phyloP scores from a whole-genome alignment of 495 filamentous ascomycete genomes.

The Penicillium steckii region DNA sequence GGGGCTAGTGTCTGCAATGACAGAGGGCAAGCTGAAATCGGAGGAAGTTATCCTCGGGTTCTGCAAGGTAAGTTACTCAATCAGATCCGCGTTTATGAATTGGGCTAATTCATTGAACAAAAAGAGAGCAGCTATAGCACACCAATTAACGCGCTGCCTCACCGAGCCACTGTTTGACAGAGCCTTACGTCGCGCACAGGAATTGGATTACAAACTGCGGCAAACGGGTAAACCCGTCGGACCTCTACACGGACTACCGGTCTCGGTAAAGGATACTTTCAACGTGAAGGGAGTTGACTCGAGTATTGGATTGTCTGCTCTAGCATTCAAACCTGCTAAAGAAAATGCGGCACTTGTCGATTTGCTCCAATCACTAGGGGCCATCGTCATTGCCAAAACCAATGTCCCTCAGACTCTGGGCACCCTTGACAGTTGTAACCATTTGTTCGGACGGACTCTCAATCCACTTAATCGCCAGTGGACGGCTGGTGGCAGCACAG shows the following conservation, averaged over 20 bases:
- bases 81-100: neutral
- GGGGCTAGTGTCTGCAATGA: conserved; percentile 47
- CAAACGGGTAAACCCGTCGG: conserved; percentile 52
- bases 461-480: conserved; percentile 60
- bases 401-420: conserved; percentile 57
- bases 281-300: conserved; percentile 57
- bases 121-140: conserved; percentile 57
- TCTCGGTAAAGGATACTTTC: conserved; percentile 67
- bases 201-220: conserved; percentile 55
- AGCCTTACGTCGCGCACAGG: conserved; percentile 56
- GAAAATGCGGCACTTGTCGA: conserved; percentile 42
- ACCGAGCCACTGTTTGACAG: conserved; percentile 65
- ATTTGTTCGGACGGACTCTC: conserved; percentile 57
- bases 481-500: conserved; percentile 61
- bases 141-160: conserved; percentile 64
- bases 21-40: conserved; percentile 43
- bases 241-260: conserved; percentile 66
- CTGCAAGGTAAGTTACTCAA: conserved; percentile 47
- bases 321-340: conserved; percentile 49
- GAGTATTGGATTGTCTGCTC: conserved; percentile 56
- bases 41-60: conserved; percentile 58
- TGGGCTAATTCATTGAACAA: neutral
- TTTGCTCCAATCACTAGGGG: conserved; percentile 42
- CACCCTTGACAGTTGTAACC: conserved; percentile 38
- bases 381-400: conserved; percentile 67